Conservation (phyloP, 768 basidiomycete species). For the Cystofilobasidium bisporidii region DNA sequence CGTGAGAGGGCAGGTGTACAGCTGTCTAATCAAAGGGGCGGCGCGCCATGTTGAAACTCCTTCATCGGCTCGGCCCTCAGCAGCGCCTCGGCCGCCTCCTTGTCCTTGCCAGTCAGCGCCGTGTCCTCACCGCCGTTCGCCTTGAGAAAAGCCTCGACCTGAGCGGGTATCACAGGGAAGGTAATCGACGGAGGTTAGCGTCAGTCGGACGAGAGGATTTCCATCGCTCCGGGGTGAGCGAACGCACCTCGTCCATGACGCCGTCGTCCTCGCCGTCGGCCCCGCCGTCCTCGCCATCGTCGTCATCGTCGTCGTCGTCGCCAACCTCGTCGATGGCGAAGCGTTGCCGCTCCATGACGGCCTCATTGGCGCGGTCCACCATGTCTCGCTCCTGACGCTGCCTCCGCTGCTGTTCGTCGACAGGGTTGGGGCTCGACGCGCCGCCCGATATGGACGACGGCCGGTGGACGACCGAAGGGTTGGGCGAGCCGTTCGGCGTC, state of each 20-base stretch:
- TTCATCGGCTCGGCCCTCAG: constrained; percentile 9
- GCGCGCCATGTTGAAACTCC: neutral
- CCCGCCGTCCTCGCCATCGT: constrained; percentile 42
- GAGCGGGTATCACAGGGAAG: constrained; percentile 6
- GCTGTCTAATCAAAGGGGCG: no score
- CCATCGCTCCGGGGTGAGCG: constrained; percentile 12
- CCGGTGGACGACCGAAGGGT: constrained; percentile 10
- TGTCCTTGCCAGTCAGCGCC: constrained; percentile 40
- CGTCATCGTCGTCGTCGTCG: constrained; percentile 66
- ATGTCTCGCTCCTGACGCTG: constrained; percentile 39
- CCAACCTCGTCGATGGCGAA: constrained; percentile 96
- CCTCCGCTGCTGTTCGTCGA: no score
- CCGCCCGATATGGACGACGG: constrained; percentile 39
- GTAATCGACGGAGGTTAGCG: neutral
- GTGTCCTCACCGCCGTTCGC: constrained; percentile 55
- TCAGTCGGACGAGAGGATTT: neutral
- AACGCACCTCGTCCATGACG: constrained; percentile 74
- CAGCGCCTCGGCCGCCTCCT: constrained; percentile 36
- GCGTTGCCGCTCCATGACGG: constrained; percentile 79
- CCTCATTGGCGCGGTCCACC: constrained; percentile 66
- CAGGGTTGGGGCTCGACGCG: constrained; percentile 33
- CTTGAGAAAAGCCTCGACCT: constrained; percentile 90
- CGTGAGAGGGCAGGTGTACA: no score
- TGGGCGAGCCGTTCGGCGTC: constrained; percentile 43
- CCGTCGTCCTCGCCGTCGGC: constrained; percentile 55